A percentile compares a stretch with the other conserved stretches of the same genome.
These are phyloP conservation scores for Aspergillus calidoustus DNA, from an alignment of 2,329 filamentous ascomycete species.

Conservation along the genomic window DNA sequence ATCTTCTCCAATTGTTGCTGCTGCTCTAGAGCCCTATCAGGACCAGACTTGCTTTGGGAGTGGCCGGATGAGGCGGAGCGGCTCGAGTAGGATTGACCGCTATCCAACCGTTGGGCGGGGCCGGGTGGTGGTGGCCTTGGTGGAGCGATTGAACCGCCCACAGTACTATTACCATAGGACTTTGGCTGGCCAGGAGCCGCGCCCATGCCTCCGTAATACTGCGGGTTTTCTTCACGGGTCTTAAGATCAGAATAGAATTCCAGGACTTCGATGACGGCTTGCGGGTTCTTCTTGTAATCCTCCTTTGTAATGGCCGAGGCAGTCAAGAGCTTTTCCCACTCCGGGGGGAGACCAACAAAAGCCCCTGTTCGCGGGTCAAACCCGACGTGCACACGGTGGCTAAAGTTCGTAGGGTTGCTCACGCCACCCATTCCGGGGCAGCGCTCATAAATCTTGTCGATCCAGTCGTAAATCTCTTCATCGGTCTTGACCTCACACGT, in stretches of 20 bases:
- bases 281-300: slow-evolving; percentile 95
- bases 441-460: slow-evolving; percentile 94
- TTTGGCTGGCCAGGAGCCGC: slow-evolving; percentile 62
- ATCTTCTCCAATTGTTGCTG: slow-evolving; percentile 50
- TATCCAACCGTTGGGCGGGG: slow-evolving; percentile 50
- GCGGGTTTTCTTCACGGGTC: slow-evolving; percentile 66
- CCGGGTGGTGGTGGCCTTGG: slow-evolving; percentile 68
- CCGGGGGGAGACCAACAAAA: slow-evolving; percentile 89
- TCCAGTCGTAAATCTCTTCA: slow-evolving; percentile 98
- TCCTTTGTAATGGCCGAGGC: slow-evolving; percentile 98
- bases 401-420: slow-evolving; percentile 98
- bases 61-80: slow-evolving; percentile 40
- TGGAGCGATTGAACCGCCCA: slow-evolving; percentile 65
- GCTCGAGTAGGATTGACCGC: slow-evolving; percentile 45
- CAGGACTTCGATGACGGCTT: slow-evolving; percentile 71
- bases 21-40: slow-evolving; percentile 54
- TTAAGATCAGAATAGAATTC: slow-evolving; percentile 73
- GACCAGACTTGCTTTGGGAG: slow-evolving; percentile 58
- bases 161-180: slow-evolving; percentile 55
- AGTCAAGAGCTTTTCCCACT: slow-evolving; percentile 96
- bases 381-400: slow-evolving; percentile 93
- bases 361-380: slow-evolving; percentile 95
- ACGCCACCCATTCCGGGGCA: slow-evolving; percentile 98
- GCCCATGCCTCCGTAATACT: slow-evolving; percentile 62
- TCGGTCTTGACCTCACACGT: slow-evolving; percentile 94